Base-by-base conservation (phyloP, 2,329 filamentous ascomycete species). In the Cladophialophora yegresii region DNA sequence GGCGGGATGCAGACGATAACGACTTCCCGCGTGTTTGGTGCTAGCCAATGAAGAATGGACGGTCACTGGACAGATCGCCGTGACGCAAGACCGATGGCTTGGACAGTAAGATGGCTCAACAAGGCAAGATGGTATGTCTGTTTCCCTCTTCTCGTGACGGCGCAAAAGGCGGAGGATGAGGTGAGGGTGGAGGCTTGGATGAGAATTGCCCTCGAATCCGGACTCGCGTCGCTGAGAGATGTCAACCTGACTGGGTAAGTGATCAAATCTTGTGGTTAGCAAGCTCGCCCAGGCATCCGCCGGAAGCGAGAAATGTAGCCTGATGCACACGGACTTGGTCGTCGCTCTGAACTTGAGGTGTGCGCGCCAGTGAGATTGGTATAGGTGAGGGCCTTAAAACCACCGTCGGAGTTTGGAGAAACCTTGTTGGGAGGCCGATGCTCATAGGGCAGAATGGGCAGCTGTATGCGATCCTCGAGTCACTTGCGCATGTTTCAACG, bases 41-140 rank as follows among this genome's bases (percentile, higher is more conserved):
- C 40, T 40, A 59, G 36, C 23, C 13, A 58, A 45, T 45, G 63
- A 58, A 50, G 59, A 56, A 26, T 32, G 22, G 51, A 49, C 32
- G 55, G 33, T 43, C 58, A 64, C 30, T 56, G 45, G 59, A 33
- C 54, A 65, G 26, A 51, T 40, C 40, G 28, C 45, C 33, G 63
- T 66, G 58, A 67, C 64, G 62, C 65, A 67, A 69, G 62, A 61
- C 43, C 50, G 56, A 58, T 54, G 61, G 58, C 64, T 56, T 61
- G 55, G 57, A 50, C n/a, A 50, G 60, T 57, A 22, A 63, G 58
- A 64, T 61, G 58, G 61, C 51, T 61, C 47, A 59, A 58, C 33
- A 50, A 54, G 54, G 49, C 36, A 56, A 54, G 53, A 56, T 64
- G 51, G 32, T 47, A 20, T n/a, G 47, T 22, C 8, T 28, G 12